Evolutionary conservation across 208 protist species (phyloP).

Genomic region (Lotmaria passim): DNA sequence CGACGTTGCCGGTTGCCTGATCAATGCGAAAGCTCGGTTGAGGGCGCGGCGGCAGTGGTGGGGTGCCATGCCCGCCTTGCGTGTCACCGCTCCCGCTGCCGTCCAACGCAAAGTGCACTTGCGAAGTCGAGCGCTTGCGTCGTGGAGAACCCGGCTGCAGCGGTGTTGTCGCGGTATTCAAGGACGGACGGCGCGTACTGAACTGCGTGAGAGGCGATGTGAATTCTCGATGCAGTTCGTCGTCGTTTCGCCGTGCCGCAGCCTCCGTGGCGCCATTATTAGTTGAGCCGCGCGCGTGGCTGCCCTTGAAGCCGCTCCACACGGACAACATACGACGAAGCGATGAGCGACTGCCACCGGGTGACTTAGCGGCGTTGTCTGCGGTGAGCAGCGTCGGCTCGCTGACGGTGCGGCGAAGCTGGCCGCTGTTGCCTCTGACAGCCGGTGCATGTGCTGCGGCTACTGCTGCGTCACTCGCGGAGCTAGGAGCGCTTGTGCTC

Average conservation of each 20-base stretch:
- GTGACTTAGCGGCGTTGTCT: not conserved
- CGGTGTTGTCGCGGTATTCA: not conserved
- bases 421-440: too few relatives aligned
- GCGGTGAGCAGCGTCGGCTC: not conserved
- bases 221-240: not conserved
- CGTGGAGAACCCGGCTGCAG: not conserved
- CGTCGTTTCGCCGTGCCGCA: not conserved
- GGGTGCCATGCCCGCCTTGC: not conserved
- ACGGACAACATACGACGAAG: conserved; percentile 16
- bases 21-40: conserved; percentile 20
- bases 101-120: conserved; percentile 8
- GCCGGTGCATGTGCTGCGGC: too few relatives aligned
- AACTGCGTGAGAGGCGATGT: not conserved
- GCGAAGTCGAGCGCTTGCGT: not conserved
- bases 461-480: not conserved
- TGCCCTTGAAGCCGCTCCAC: conserved; percentile 8
- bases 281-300: not conserved
- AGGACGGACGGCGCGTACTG: not conserved
- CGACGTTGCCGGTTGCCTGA: conserved; percentile 17
- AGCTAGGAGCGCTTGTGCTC: conserved; percentile 5
- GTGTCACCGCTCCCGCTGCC: conserved; percentile 16
- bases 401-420: conserved; percentile 1
- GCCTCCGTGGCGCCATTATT: not conserved
- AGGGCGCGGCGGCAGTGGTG: conserved; percentile 10
- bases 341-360: not conserved